These are phyloP conservation scores for Diaporthe ilicicola DNA, from an alignment of 2,329 filamentous ascomycete species.

Conservation along the genomic window DNA sequence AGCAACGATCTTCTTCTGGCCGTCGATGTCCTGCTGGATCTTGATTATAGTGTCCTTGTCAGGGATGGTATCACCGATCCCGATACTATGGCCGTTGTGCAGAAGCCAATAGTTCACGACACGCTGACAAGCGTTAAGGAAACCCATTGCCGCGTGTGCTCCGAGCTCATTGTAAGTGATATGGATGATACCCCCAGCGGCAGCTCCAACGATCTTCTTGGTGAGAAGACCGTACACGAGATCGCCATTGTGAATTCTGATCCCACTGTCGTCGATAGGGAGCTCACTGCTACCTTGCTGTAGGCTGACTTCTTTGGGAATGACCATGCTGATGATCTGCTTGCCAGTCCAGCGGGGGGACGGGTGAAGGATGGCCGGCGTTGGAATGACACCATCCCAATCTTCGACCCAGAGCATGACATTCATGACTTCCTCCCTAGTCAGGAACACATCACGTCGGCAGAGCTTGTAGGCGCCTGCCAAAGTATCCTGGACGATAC, in stretches of 20 bases:
- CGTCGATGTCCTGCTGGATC: constrained; percentile 83
- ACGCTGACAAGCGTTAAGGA: constrained; percentile 94
- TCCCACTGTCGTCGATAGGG: constrained; percentile 77
- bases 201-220: constrained; percentile 94
- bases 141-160: constrained; percentile 84
- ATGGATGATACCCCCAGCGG: constrained; percentile 90
- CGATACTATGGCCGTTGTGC: constrained; percentile 96
- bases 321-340: constrained; percentile 93
- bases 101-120: constrained; percentile 98
- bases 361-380: constrained; percentile 93
- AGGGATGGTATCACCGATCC: constrained; percentile 97
- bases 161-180: constrained; percentile 97
- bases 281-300: constrained; percentile 70
- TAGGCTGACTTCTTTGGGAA: constrained; percentile 86
- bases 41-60: constrained; percentile 84
- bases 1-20: constrained; percentile 83
- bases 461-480: constrained; percentile 98
- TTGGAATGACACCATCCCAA: constrained; percentile 95
- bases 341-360: constrained; percentile 96
- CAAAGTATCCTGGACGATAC: constrained; percentile 98
- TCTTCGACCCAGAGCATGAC: constrained; percentile 96
- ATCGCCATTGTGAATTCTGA: constrained; percentile 87
- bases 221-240: constrained; percentile 89
- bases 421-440: constrained; percentile 93
- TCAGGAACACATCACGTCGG: constrained; percentile 89